phyloP scores from a whole-genome alignment of 768 basidiomycete genomes.

The Harrya chromipes region DNA sequence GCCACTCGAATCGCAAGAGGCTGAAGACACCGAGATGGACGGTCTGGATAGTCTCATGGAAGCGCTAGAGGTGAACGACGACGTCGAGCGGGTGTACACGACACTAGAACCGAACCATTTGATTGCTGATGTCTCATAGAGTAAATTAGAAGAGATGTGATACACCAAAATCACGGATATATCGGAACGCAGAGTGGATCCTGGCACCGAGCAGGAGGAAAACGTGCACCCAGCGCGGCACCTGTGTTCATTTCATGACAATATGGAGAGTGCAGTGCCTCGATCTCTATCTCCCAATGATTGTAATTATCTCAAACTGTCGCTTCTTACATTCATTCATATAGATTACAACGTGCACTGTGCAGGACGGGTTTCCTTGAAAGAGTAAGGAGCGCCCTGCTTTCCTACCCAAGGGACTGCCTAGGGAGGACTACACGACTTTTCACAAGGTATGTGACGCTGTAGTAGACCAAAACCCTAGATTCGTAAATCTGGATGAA shows the following conservation, averaged over 20 bases:
- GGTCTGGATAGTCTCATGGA: constrained; percentile 46
- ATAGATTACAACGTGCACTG: constrained; percentile 9
- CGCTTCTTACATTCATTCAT: constrained; percentile 15
- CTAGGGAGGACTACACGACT: too few species aligned
- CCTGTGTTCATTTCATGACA: not conserved
- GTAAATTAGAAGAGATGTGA: constrained; percentile 1
- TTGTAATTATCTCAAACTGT: not conserved
- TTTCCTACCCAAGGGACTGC: too few species aligned
- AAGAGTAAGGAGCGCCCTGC: not conserved
- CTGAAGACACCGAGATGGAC: constrained; percentile 37
- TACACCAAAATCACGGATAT: not conserved
- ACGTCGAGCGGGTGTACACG: constrained; percentile 59
- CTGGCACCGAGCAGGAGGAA: too few species aligned
- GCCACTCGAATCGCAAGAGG: constrained; percentile 41
- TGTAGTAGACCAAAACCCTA: constrained; percentile 5
- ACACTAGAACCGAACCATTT: constrained; percentile 37
- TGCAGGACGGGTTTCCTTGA: constrained; percentile 7
- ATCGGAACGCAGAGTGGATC: not conserved
- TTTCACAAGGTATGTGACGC: too few species aligned
- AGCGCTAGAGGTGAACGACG: constrained; percentile 54
- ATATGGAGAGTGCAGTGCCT: not conserved
- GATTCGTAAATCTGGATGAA: constrained; percentile 23
- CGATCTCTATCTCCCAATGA: not conserved
- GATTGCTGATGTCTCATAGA: constrained; percentile 21
- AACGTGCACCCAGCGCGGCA: too few species aligned